Evolutionary conservation across 1,139 yeast genomes (phyloP).

Genomic region (Hansenula lynferdii): DNA sequence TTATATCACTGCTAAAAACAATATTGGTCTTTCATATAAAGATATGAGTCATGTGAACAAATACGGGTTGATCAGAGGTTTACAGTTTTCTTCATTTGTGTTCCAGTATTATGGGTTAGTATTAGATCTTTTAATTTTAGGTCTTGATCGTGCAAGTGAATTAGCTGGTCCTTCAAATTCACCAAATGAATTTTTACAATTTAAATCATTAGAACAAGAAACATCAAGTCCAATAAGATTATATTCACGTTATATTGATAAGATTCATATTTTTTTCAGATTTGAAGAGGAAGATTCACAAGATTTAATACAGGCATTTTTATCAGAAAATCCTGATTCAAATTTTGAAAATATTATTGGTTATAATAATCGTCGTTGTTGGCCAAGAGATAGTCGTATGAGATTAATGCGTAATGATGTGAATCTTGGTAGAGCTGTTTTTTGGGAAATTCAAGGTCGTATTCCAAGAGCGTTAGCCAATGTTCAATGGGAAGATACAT

Average conservation of each 20-base stretch:
- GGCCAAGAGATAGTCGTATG: constrained; percentile 96
- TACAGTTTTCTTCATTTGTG: constrained; percentile 87
- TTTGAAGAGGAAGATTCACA: constrained; percentile 70
- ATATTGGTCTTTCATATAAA: constrained; percentile 75
- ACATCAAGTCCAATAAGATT: constrained; percentile 67
- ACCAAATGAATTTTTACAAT: constrained; percentile 79
- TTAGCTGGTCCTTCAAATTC: constrained; percentile 72
- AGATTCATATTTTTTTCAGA: constrained; percentile 72
- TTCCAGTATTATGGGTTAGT: constrained; percentile 87
- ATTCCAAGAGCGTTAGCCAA: constrained; percentile 72
- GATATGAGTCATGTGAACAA: constrained; percentile 95
- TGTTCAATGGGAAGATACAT: constrained; percentile 76
- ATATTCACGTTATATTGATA: constrained; percentile 81
- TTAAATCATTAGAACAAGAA: constrained; percentile 54
- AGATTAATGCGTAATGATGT: constrained; percentile 88
- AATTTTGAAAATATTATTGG: constrained; percentile 84
- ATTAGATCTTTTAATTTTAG: constrained; percentile 75
- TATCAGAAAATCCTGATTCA: constrained; percentile 88
- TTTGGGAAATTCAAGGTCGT: constrained; percentile 84
- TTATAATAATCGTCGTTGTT: constrained; percentile 83
- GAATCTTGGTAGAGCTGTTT: constrained; percentile 84
- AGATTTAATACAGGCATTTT: constrained; percentile 69
- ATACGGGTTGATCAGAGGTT: constrained; percentile 81
- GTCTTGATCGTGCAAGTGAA: constrained; percentile 82
- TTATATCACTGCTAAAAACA: constrained; percentile 89